Percentiles rank a stretch among this genome's conserved stretches.
Evolutionary conservation across 192 early-diverging fungal genomes (phyloP).

Genomic region (Podila minutissima): DNA sequence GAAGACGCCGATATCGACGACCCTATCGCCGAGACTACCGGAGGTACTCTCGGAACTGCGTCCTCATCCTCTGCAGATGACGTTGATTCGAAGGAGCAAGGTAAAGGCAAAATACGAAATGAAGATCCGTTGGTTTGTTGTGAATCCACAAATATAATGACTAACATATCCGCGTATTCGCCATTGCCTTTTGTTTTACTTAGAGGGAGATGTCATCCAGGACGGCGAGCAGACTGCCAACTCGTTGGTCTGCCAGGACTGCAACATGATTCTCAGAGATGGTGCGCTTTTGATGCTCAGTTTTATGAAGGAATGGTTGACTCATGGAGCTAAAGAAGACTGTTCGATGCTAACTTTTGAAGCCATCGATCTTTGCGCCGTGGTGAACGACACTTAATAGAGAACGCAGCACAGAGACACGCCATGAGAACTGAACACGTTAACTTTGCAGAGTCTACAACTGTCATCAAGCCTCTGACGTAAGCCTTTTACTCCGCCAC

Average conservation of each 20-base stretch:
- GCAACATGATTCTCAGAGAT: conserved; percentile 80
- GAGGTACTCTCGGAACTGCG: conserved; percentile 34
- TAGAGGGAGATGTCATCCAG: conserved; percentile 70
- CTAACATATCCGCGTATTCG: neutral
- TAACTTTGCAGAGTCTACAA: conserved; percentile 82
- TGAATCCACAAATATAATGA: neutral
- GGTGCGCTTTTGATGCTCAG: conserved; percentile 45
- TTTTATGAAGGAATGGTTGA: neutral
- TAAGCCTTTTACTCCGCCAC: neutral
- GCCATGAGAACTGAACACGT: conserved; percentile 76
- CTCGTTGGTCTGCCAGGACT: conserved; percentile 84
- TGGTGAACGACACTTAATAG: conserved; percentile 32
- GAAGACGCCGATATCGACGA: conserved; percentile 78
- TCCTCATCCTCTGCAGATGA: conserved; percentile 19
- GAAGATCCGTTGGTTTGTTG: neutral
- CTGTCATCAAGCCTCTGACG: conserved; percentile 81
- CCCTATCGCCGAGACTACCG: conserved; percentile 52
- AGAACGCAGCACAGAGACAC: conserved; percentile 78
- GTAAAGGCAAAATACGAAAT: neutral
- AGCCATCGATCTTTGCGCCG: too few species aligned
- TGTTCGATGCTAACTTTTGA: neutral
- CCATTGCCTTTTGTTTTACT: neutral
- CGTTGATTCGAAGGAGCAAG: conserved; percentile 36
- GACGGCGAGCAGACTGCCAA: conserved; percentile 82
- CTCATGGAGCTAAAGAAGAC: neutral